Conservation (phyloP, 805 yeast genomes). For the Saccharomyces jurei region DNA sequence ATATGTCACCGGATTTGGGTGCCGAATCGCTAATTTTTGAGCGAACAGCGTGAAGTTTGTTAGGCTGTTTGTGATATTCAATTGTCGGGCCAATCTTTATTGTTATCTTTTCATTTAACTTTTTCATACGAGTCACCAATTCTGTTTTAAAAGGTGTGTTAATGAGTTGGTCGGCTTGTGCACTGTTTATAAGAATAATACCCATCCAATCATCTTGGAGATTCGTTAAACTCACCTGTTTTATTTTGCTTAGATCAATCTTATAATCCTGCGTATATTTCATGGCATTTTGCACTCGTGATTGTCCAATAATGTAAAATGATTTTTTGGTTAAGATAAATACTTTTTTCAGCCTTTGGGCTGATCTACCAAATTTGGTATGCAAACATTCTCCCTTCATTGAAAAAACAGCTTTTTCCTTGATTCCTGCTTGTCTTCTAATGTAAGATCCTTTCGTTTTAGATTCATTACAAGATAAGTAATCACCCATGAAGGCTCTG, state of each 20-base stretch:
- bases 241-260: slow-evolving; percentile 52
- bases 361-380: slow-evolving; percentile 88
- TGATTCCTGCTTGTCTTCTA: slow-evolving; percentile 58
- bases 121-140: slow-evolving; percentile 63
- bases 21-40: slow-evolving; percentile 54
- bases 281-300: slow-evolving; percentile 53
- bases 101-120: slow-evolving; percentile 46
- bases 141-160: slow-evolving; percentile 86
- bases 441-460: slow-evolving; percentile 74
- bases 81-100: slow-evolving; percentile 65
- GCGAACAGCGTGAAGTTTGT: slow-evolving; percentile 65
- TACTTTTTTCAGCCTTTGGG: slow-evolving; percentile 65
- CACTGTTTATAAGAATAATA: slow-evolving; percentile 28
- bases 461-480: slow-evolving; percentile 70
- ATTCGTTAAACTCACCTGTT: slow-evolving; percentile 58
- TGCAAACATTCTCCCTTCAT: slow-evolving; percentile 71
- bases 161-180: slow-evolving; percentile 69
- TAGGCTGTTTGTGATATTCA: slow-evolving; percentile 85
- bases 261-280: slow-evolving; percentile 54
- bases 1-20: slow-evolving; percentile 60
- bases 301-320: slow-evolving; percentile 68
- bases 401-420: slow-evolving; percentile 68
- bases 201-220: slow-evolving; percentile 93
- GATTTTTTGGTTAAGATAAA: slow-evolving; percentile 57
- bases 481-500: slow-evolving; percentile 91